Base-by-base conservation (phyloP, 2,329 filamentous ascomycete species). In the Colletotrichum eremochloae region DNA sequence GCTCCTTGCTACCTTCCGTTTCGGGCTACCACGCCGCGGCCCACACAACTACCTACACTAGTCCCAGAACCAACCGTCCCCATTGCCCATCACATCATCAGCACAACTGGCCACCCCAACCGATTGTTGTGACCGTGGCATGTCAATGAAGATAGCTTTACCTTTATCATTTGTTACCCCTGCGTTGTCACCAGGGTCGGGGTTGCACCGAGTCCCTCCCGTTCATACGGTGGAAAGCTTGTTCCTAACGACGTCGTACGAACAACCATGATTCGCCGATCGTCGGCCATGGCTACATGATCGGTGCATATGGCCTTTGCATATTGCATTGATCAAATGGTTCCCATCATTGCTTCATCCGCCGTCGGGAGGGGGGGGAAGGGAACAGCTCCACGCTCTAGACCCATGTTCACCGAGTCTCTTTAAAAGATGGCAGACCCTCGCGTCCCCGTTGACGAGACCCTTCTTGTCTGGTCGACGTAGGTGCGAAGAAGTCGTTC, bases 221-320 rank as follows among this genome's bases (percentile, higher is more conserved):
- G 53, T 40, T 40, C 66, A 57, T 61, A 55, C 42, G 53, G 56
- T 70, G 70, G 66, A 72, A 70, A 70, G 66, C 70, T 72, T 70
- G 61, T 61, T 44, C 40, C 24, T n/a, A 40, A 31, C 55, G 33
- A 24, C 31, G 53, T 55, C 33, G 60, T 46, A 42, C 46, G 5
- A 48, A 48, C 5, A 2, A 12, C 40, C 36, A 31, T 36, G 60
- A 48, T 20, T 36, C 50, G 42, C 38, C 42, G 15, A 29, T 14
- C n/a, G 2, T 29, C 38, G 11, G 38, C 57, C 4, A n/a, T 2
- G 44, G 46, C 60, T 52, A 52, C 44, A 58, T 48, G 36, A 5
- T 14, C 36, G 9, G 15, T 44, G 42, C 60, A 64, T 57, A 64
- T 57, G 7, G 44, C 31, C 31, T 2, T 63, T 20, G 60, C 44